These are phyloP conservation scores for Cladosporium oxysporum DNA, from an alignment of 2,329 filamentous ascomycete genomes.

Conservation along the genomic window DNA sequence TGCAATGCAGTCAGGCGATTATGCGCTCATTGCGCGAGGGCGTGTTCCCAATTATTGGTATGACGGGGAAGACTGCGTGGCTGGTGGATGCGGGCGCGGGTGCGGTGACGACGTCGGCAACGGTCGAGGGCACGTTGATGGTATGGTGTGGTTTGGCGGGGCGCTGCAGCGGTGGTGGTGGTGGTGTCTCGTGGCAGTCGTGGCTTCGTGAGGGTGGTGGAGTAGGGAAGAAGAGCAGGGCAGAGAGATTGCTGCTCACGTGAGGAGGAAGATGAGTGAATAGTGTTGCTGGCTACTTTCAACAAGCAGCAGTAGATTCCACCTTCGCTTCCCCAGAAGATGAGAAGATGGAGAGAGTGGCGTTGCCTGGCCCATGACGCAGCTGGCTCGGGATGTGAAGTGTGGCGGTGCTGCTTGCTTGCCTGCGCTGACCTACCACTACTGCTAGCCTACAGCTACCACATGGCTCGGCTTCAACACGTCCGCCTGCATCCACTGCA, in stretches of 20 bases:
- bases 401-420: conserved; percentile 12
- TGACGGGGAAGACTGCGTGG: not conserved
- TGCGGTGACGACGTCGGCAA: conserved; percentile 1
- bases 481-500: not conserved
- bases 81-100: not conserved
- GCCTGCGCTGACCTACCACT: not conserved
- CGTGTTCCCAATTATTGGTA: not conserved
- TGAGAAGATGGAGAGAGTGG: conserved; percentile 4
- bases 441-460: no score
- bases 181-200: not conserved
- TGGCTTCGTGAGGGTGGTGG: not conserved
- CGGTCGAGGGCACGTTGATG: conserved; percentile 1
- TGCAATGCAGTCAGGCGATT: not conserved
- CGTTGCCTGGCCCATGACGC: not conserved
- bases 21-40: conserved; percentile 10
- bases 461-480: not conserved
- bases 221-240: not conserved
- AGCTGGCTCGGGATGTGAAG: not conserved
- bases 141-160: not conserved
- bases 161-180: not conserved
- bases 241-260: not conserved
- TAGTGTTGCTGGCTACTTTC: not conserved
- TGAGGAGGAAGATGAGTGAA: not conserved
- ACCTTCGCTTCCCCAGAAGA: conserved; percentile 2
- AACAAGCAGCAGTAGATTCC: not conserved